These are phyloP conservation scores for Arthrinium puccinioides DNA, from an alignment of 2,329 filamentous ascomycete species.

Conservation along the genomic window DNA sequence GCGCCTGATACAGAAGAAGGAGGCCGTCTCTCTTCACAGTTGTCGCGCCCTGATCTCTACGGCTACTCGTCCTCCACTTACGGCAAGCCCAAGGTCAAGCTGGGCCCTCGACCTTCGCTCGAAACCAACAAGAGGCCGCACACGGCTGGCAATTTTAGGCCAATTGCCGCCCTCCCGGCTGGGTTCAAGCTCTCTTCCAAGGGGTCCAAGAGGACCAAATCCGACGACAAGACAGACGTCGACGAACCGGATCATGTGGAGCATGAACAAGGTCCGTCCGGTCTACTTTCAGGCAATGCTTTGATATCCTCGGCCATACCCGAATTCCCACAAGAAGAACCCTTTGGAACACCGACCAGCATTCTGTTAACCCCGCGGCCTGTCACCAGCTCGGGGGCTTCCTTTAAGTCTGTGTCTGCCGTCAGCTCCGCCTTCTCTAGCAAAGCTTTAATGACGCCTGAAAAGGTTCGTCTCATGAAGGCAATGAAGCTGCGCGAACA, in stretches of 20 bases:
- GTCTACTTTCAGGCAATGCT: constrained; percentile 28
- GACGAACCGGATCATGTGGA: constrained; percentile 19
- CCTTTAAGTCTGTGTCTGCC: constrained; percentile 36
- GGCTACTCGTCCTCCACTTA: constrained; percentile 41
- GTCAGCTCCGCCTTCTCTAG: constrained; percentile 24
- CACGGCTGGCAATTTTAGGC: constrained; percentile 56
- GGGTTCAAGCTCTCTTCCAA: constrained; percentile 67
- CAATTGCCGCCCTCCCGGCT: constrained; percentile 71
- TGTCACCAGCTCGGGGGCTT: constrained; percentile 36
- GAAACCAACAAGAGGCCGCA: constrained; percentile 56
- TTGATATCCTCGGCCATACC: constrained; percentile 28
- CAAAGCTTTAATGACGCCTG: constrained; percentile 62
- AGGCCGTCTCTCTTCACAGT: constrained; percentile 44
- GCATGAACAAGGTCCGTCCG: constrained; percentile 26
- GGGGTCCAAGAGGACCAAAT: constrained; percentile 44
- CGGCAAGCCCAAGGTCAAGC: constrained; percentile 75
- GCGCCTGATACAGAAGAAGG: constrained; percentile 35
- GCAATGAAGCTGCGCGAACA: constrained; percentile 85
- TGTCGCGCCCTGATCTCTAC: constrained; percentile 43
- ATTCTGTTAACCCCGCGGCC: constrained; percentile 31
- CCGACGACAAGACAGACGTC: constrained; percentile 22
- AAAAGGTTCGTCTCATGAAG: constrained; percentile 90
- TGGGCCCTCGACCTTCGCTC: constrained; percentile 75
- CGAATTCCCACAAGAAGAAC: constrained; percentile 16
- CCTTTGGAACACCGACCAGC: constrained; percentile 10